Base-by-base conservation (phyloP, 768 basidiomycete genomes). In the Suillus discolor region DNA sequence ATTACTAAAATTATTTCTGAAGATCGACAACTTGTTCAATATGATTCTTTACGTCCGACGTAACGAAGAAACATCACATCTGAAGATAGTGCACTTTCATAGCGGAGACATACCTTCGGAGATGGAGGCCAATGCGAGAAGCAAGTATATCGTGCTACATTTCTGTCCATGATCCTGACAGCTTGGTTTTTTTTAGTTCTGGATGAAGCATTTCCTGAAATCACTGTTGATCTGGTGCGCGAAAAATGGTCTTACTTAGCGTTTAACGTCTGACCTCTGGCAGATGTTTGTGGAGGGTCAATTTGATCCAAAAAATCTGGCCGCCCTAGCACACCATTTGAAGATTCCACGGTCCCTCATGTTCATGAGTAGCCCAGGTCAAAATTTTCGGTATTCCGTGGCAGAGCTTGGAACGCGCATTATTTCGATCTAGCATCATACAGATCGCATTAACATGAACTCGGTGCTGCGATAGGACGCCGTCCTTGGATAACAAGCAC, bases 21-120 rank as follows among this genome's bases (percentile, higher is more conserved):
- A 93, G 91, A 90, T 92, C 68, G 86, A 89, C 68, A 78, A 80
- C 42, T 68, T 92, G 4, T 85, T 91, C 65, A 83, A 85, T 61
- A 87, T 88, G 82, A 79, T 91, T 36, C 75, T 87, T 15, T 92
- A 92, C 68, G 88, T 91, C 3, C 77, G 79, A 49, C 79, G 81
- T 64, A 92, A 90, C 69, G 91, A 93, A 73, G 87, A 88, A 68
- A 92, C 91, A 0, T 83, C 88, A 0, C 82, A 85, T 68, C 69
- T 92, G 63, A 90, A 90, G 75, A 82, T 92, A 15, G 81, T 91
- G 4, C 89, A 91, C 69, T 91, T 90, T 69, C 80, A 83, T 64
- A 82, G 87, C 34, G 79, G 76, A 28, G 84, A 84, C 38, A 79
- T 87, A 31, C 91, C 91, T 1, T 87, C 87, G 0, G 91, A 93